Base-by-base conservation (phyloP, 2,329 filamentous ascomycete genomes). In the Blumeriella jaapii region DNA sequence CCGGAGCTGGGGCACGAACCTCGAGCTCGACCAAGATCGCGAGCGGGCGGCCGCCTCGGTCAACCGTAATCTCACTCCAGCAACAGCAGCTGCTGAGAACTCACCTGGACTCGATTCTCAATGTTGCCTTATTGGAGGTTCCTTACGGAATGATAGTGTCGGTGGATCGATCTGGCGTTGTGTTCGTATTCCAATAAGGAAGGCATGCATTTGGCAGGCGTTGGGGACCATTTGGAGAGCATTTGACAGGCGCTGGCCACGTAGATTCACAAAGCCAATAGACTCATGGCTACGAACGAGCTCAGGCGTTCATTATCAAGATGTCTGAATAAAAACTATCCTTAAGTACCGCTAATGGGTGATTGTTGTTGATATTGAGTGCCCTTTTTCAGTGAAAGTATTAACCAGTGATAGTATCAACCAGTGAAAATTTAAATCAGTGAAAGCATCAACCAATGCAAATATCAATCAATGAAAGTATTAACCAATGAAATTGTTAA, bases 61-160 rank as follows among this genome's bases (percentile, higher is more conserved):
- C 80, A 42, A 89, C 85, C 9, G 79, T 95, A 17, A 91, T 95
- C 44, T 87, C 81, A 42, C 64, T 82, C 46, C 82, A 93, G 60
- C 87, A 95, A 56, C 84, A 93, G 57, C 76, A 85, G 59, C 58
- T 98, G 48, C 61, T 96, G 38, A 81, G 77, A 55, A 84, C 80
- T 39, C 91, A 98, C 60, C 59, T 95, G 51, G 91, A 98, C 60
- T 77, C 77, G 3, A 78, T 98, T 40, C 71, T 82, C 52, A 89
- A 96, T 60, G 77, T 95, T 47, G 81, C 81, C n/a, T 62, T 96
- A 53, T 59, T 98, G 48, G 85, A 95, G 62, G 68, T 74, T 45
- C 91, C 91, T 15, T 95, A 93, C 58, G 82, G 81, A 4, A 95
- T 96, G 84, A 81, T 87, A 20, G 68, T 96, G 31, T 93, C 82